Percentiles rank a stretch among this genome's conserved stretches.
These are phyloP conservation scores for Nowakowskiella sp. DNA, from an alignment of 192 early-diverging fungal genomes.

Conservation along the genomic window DNA sequence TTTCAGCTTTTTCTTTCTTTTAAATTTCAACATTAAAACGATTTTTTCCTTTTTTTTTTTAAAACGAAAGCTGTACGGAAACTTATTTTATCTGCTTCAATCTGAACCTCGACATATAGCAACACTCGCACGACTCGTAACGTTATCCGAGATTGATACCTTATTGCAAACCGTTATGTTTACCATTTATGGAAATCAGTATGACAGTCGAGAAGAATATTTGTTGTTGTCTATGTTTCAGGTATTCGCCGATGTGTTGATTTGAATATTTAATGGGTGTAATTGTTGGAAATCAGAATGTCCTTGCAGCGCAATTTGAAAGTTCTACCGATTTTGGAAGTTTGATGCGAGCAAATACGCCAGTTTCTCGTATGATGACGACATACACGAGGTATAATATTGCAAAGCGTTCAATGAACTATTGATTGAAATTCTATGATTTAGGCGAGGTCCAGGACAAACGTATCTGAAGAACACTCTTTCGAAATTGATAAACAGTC, in stretches of 20 bases:
- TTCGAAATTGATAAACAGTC: slow-evolving; percentile 66
- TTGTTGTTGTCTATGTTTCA: slow-evolving; percentile 94
- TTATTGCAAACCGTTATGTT: slow-evolving; percentile 95
- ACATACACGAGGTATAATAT: slow-evolving; percentile 66
- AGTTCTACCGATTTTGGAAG: slow-evolving; percentile 81
- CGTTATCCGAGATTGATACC: slow-evolving; percentile 84
- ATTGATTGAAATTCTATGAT: slow-evolving; percentile 1
- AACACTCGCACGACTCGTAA: slow-evolving; percentile 71
- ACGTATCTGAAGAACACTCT: slow-evolving; percentile 81
- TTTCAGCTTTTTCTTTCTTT: not conserved
- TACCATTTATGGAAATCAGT: slow-evolving; percentile 92
- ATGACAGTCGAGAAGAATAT: slow-evolving; percentile 93
- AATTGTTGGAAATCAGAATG: slow-evolving; percentile 42
- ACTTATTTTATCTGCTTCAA: slow-evolving; percentile 88
- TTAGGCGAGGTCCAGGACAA: slow-evolving; percentile 82
- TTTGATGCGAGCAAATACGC: slow-evolving; percentile 87
- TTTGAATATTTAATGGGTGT: slow-evolving; percentile 5
- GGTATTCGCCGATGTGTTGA: slow-evolving; percentile 29
- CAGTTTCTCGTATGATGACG: slow-evolving; percentile 97
- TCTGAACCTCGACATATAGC: slow-evolving; percentile 88
- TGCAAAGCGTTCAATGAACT: not conserved
- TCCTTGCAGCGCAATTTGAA: slow-evolving; percentile 88
- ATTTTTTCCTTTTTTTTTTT: not conserved
- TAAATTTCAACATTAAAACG: not conserved
- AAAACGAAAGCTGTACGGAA: slow-evolving; percentile 74